Evolutionary conservation across 352 stramenopile genomes (phyloP), one percentile per base, ranked within the genome.

Genomic region (Globisporangium radiosum): DNA sequence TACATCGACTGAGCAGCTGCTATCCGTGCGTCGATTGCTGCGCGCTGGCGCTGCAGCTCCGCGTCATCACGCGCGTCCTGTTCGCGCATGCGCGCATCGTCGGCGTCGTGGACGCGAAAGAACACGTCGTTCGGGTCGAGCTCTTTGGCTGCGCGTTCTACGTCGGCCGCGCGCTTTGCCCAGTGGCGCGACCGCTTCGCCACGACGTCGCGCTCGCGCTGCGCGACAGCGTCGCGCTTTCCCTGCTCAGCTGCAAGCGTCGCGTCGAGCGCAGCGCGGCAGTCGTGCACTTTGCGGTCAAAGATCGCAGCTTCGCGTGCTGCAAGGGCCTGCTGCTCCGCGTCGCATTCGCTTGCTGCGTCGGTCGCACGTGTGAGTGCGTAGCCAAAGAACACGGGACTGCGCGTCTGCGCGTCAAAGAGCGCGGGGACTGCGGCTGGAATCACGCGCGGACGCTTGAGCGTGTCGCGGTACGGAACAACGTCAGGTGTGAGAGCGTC

Each of bases 71-170:
- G 67, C 0, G 53, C 60, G 47, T 91, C 72, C 50, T 87, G 75
- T 0, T 80, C 78, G 4, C 56, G 73, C 0, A 75, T 76, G 39
- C 78, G 80, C 47, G 77, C 78, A 57, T 89, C 80, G 37, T 88
- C 75, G 0, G 72, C 68, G 8, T 90, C 81, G 4, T 81, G 69
- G 7, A 74, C 90, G 1, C 70, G 70, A 40, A 93, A 93, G 64
- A 86, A 93, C n/a, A 88, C 71, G 37, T 89, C 81, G 38, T 72
- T 89, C 9, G 84, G 82, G 52, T 94, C 81, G 3, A 94, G 59
- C 37, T 94, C 81, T 39, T 83, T 80, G 52, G 85, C 81, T 2
- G 81, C 81, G 0, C 81, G 74, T 7, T 90, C 78, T 7, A 90
- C 60, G 5, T 94, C 84, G 3, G 66, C 69, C 14, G 81, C 49